Percentiles rank a stretch among this genome's conserved stretches.
These are phyloP conservation scores for Aechmea fasciata DNA, from an alignment of 176 grass and related monocot genomes.

Conservation along the genomic window DNA sequence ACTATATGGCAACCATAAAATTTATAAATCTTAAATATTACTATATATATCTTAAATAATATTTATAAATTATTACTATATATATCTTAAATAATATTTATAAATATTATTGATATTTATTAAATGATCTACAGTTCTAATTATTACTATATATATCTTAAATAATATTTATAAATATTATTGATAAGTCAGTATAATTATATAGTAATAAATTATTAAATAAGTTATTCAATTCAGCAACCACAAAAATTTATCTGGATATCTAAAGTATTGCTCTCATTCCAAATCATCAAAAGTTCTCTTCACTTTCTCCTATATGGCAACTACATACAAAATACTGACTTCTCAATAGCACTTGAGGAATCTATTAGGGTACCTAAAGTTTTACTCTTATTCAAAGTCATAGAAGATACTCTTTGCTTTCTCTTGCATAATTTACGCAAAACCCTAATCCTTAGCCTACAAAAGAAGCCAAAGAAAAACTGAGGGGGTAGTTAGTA, in stretches of 20 bases:
- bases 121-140: too few relatives aligned
- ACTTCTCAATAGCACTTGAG: too few relatives aligned
- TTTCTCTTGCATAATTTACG: neutral
- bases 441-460: neutral
- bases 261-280: neutral
- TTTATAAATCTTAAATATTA: too few relatives aligned
- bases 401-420: neutral
- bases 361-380: neutral
- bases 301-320: neutral
- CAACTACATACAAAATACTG: neutral
- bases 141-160: too few relatives aligned
- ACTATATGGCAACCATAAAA: too few relatives aligned
- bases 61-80: too few relatives aligned
- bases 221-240: neutral
- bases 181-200: too few relatives aligned
- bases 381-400: neutral
- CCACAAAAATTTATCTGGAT: neutral
- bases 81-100: too few relatives aligned
- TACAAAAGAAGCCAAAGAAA: neutral
- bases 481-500: neutral
- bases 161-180: too few relatives aligned
- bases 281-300: neutral
- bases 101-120: too few relatives aligned
- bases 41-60: too few relatives aligned
- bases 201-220: too few relatives aligned